phyloP scores from a whole-genome alignment of 768 basidiomycete genomes.

The Suillus subalutaceus region DNA sequence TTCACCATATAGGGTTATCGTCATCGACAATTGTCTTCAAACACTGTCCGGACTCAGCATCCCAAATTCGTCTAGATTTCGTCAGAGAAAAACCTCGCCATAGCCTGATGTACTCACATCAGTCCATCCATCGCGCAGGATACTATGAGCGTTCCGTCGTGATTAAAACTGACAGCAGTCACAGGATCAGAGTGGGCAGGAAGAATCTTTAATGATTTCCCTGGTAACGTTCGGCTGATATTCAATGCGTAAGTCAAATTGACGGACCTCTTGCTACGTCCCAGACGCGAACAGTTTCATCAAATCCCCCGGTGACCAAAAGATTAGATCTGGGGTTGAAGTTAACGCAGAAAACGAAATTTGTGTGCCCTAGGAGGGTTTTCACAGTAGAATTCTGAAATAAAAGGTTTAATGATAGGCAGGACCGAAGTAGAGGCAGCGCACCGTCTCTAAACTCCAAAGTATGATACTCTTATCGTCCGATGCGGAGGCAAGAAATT shows the following conservation, averaged over 20 bases:
- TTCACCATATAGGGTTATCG: slow-evolving; percentile 88
- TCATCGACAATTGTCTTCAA: slow-evolving; percentile 96
- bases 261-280: slow-evolving; percentile 82
- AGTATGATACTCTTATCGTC: slow-evolving; percentile 90
- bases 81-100: slow-evolving; percentile 10
- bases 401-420: slow-evolving; percentile 5
- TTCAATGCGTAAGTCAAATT: neutral
- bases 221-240: slow-evolving; percentile 40
- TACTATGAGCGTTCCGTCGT: slow-evolving; percentile 92
- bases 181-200: slow-evolving; percentile 98
- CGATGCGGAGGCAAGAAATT: slow-evolving; percentile 87
- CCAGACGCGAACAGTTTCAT: slow-evolving; percentile 97
- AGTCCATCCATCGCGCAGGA: slow-evolving; percentile 97
- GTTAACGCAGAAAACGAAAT: slow-evolving; percentile 92
- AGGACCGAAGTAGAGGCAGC: slow-evolving; percentile 17
- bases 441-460: slow-evolving; percentile 76
- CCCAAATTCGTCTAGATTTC: slow-evolving; percentile 86
- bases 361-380: slow-evolving; percentile 83
- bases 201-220: slow-evolving; percentile 81
- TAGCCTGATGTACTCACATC: slow-evolving; percentile 61
- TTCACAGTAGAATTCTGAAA: slow-evolving; percentile 60
- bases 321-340: slow-evolving; percentile 91
- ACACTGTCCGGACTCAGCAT: slow-evolving; percentile 95
- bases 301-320: slow-evolving; percentile 91
- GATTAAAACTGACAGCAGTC: slow-evolving; percentile 91